Conservation (phyloP, 2,329 filamentous ascomycete genomes). For the Sodiomyces alkalinus region DNA sequence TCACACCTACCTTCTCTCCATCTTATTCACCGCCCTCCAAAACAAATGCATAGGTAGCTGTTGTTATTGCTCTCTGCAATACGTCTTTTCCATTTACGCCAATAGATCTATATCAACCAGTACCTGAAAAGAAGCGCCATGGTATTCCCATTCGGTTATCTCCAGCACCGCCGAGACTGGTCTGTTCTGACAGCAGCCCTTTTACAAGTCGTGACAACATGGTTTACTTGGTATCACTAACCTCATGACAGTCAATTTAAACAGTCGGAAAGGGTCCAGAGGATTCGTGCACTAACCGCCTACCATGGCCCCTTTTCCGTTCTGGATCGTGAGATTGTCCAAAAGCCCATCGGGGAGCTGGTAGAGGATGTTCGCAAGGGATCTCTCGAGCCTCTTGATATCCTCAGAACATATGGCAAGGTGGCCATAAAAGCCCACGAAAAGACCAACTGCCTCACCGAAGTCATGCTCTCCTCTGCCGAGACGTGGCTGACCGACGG, state of each 20-base stretch:
- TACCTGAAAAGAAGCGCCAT: too few species aligned
- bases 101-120: too few species aligned
- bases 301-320: slow-evolving; percentile 53
- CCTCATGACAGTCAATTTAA: slow-evolving; percentile 50
- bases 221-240: slow-evolving; percentile 14
- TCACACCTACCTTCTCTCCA: too few species aligned
- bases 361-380: slow-evolving; percentile 66
- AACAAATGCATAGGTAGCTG: too few species aligned
- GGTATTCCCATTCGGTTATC: slow-evolving; percentile 33
- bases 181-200: slow-evolving; percentile 22
- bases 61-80: too few species aligned
- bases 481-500: slow-evolving; percentile 52
- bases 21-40: too few species aligned
- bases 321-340: slow-evolving; percentile 51
- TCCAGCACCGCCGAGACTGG: slow-evolving; percentile 59
- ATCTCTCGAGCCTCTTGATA: slow-evolving; percentile 47
- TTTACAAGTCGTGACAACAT: background rate
- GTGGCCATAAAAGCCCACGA: slow-evolving; percentile 70
- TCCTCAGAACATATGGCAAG: slow-evolving; percentile 79
- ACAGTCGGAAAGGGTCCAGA: slow-evolving; percentile 55
- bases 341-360: slow-evolving; percentile 60
- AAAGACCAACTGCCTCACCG: slow-evolving; percentile 80
- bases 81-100: too few species aligned
- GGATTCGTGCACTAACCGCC: slow-evolving; percentile 49
- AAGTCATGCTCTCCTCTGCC: slow-evolving; percentile 66